These are phyloP conservation scores for Globisporangium solare DNA, from an alignment of 352 stramenopile genomes.

Conservation along the genomic window DNA sequence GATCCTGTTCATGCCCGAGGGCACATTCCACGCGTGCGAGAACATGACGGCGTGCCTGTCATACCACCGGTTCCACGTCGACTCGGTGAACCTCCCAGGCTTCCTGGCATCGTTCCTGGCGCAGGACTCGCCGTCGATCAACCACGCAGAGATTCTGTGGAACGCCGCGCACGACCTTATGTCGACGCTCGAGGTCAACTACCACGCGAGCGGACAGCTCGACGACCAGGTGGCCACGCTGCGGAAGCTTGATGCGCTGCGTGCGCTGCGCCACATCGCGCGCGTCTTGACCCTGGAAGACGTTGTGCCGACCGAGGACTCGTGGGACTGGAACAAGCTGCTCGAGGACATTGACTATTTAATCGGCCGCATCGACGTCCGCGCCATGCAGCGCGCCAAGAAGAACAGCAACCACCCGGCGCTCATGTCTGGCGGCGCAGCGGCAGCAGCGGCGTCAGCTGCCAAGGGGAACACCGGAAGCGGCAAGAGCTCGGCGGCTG, in stretches of 20 bases:
- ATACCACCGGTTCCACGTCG: slow-evolving; percentile 93
- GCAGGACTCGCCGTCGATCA: slow-evolving; percentile 86
- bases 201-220: slow-evolving; percentile 47
- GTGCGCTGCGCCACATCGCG: slow-evolving; percentile 54
- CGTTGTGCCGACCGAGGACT: slow-evolving; percentile 59
- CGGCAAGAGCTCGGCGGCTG: not conserved
- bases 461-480: not conserved
- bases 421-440: slow-evolving; percentile 4
- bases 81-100: slow-evolving; percentile 86
- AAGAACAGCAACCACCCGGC: slow-evolving; percentile 15
- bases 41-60: slow-evolving; percentile 93
- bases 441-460: not conserved
- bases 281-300: slow-evolving; percentile 67
- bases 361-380: slow-evolving; percentile 53
- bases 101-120: slow-evolving; percentile 90
- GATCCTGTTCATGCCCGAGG: slow-evolving; percentile 92
- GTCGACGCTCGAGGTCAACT: slow-evolving; percentile 75
- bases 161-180: slow-evolving; percentile 89
- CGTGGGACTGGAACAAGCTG: slow-evolving; percentile 78
- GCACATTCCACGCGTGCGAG: slow-evolving; percentile 89
- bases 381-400: slow-evolving; percentile 26
- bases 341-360: slow-evolving; percentile 70
- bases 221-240: slow-evolving; percentile 37
- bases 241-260: slow-evolving; percentile 62
- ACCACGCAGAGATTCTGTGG: slow-evolving; percentile 92